Evolutionary conservation across 176 grass and related monocot species (phyloP).

Genomic region (Saccharum spontaneum): DNA sequence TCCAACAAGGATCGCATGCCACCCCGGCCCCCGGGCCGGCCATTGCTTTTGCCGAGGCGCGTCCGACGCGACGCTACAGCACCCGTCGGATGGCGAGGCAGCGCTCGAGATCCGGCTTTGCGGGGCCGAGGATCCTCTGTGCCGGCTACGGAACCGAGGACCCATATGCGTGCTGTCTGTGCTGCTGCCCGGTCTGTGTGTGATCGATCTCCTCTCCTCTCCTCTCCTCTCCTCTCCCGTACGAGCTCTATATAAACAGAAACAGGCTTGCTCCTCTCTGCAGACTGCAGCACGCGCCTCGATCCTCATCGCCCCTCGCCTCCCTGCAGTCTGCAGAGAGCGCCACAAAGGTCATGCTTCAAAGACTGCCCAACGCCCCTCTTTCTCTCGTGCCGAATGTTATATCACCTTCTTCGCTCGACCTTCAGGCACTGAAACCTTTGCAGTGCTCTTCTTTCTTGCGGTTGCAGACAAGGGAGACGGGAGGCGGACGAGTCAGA

Average conservation of each 20-base stretch:
- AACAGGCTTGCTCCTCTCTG: neutral
- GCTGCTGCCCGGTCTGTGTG: neutral
- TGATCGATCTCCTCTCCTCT: too few species aligned
- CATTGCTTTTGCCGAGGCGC: neutral
- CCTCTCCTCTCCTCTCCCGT: neutral
- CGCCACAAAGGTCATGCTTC: constrained; percentile 51
- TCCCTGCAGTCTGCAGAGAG: neutral
- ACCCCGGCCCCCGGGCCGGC: too few species aligned
- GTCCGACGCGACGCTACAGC: neutral
- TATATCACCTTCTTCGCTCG: neutral
- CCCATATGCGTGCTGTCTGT: too few species aligned
- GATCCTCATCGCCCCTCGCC: constrained; percentile 25
- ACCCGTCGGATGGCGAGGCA: neutral
- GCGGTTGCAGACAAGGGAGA: constrained; percentile 28
- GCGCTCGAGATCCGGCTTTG: too few species aligned
- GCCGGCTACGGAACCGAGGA: neutral
- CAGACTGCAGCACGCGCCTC: constrained; percentile 1
- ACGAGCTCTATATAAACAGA: constrained; percentile 31
- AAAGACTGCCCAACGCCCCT: constrained; percentile 30
- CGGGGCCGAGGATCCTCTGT: neutral
- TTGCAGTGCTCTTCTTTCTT: constrained; percentile 12
- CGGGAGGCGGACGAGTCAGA: constrained; percentile 22
- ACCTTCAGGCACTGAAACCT: constrained; percentile 6
- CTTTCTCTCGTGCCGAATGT: neutral
- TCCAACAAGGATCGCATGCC: neutral